Evolutionary conservation across 2,329 filamentous ascomycete species (phyloP).

Genomic region (Phaeosphaeria sp.): DNA sequence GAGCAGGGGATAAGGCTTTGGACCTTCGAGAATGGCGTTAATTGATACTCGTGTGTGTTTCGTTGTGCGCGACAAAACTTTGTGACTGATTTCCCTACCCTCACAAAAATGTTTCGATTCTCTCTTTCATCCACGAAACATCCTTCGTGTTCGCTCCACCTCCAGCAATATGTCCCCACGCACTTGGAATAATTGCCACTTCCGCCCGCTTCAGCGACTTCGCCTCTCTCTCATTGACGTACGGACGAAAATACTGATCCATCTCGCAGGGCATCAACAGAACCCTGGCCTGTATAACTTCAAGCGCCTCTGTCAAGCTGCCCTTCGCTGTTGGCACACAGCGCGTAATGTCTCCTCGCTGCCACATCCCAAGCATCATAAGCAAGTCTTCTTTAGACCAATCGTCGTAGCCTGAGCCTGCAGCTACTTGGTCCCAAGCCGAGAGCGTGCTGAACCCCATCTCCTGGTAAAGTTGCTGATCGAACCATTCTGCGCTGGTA

Average conservation of each 20-base stretch:
- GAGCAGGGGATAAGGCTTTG: no score
- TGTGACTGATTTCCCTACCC: neutral
- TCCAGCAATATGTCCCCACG: constrained; percentile 53
- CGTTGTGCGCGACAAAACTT: no score
- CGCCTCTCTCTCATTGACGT: constrained; percentile 48
- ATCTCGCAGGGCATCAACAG: constrained; percentile 51
- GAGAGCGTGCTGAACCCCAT: constrained; percentile 33
- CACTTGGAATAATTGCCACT: constrained; percentile 43
- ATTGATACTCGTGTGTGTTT: no score
- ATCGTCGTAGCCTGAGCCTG: constrained; percentile 22
- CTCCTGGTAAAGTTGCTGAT: constrained; percentile 46
- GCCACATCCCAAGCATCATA: constrained; percentile 50
- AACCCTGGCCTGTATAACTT: constrained; percentile 44
- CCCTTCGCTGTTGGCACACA: constrained; percentile 32
- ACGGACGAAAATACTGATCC: constrained; percentile 52
- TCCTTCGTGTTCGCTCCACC: constrained; percentile 46
- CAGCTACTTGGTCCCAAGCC: constrained; percentile 38
- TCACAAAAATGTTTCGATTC: constrained; percentile 14
- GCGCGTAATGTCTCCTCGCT: constrained; percentile 48
- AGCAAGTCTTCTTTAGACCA: constrained; percentile 50
- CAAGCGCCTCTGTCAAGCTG: constrained; percentile 43
- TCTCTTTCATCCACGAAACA: constrained; percentile 26
- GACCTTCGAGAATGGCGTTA: no score
- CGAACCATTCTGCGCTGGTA: constrained; percentile 51
- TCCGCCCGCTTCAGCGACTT: constrained; percentile 40